A percentile compares a stretch with the other conserved stretches of the same genome.
Conservation (phyloP, 345 rosid species). For the Stellera chamaejasme region DNA sequence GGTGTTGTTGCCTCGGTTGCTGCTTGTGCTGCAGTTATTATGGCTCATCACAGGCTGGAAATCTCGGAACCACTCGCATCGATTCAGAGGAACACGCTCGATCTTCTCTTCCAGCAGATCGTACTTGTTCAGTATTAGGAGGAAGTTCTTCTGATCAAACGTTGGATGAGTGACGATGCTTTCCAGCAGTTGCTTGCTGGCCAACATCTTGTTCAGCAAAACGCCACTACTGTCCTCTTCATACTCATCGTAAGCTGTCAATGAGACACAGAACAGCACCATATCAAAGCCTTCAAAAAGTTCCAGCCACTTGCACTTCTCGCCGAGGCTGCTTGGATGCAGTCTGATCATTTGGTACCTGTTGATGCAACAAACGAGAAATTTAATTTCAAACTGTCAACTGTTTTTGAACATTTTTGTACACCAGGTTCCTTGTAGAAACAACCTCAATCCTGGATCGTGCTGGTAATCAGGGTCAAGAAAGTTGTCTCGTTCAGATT, state of each 20-base stretch:
- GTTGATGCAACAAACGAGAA: slow-evolving; percentile 13
- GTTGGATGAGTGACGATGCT: slow-evolving; percentile 44
- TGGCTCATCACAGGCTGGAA: slow-evolving; percentile 54
- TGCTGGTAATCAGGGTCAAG: slow-evolving; percentile 29
- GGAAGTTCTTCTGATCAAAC: slow-evolving; percentile 63
- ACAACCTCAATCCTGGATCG: slow-evolving; percentile 46
- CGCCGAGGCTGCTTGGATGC: slow-evolving; percentile 63
- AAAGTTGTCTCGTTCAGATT: slow-evolving; percentile 19
- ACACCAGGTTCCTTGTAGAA: background rate
- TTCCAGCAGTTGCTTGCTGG: slow-evolving; percentile 60
- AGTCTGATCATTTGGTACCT: slow-evolving; percentile 86
- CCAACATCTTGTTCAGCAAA: slow-evolving; percentile 70
- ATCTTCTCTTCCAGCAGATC: slow-evolving; percentile 77
- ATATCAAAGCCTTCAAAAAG: slow-evolving; percentile 82
- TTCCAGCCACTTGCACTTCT: slow-evolving; percentile 66
- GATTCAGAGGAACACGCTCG: slow-evolving; percentile 41
- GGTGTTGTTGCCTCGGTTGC: slow-evolving; percentile 22
- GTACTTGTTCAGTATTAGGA: slow-evolving; percentile 67
- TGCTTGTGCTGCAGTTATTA: slow-evolving; percentile 16
- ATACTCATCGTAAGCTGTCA: slow-evolving; percentile 54
- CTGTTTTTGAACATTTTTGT: too few species aligned
- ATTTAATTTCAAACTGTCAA: background rate
- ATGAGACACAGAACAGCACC: slow-evolving; percentile 61
- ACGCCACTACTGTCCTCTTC: slow-evolving; percentile 40
- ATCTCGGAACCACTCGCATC: slow-evolving; percentile 79